phyloP scores from a whole-genome alignment of 2,329 filamentous ascomycete genomes.

The Cryoendolithus antarcticus region DNA sequence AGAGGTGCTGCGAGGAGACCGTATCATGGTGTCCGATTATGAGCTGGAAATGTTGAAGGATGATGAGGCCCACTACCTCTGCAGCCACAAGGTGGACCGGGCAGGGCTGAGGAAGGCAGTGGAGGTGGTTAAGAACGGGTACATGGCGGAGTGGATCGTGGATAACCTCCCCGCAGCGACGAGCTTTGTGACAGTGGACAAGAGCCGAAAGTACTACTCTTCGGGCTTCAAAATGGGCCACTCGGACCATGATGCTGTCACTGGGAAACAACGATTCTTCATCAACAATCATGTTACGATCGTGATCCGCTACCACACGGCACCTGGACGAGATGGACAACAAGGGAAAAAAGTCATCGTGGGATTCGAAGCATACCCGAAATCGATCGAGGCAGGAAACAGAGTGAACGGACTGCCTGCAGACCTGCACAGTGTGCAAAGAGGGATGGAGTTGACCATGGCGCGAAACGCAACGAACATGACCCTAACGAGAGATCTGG shows the following conservation, averaged over 20 bases:
- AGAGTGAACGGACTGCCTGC: conserved; percentile 57
- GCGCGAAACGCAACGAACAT: conserved; percentile 48
- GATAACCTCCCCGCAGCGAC: conserved; percentile 84
- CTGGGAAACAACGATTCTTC: conserved; percentile 53
- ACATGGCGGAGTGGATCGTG: conserved; percentile 87
- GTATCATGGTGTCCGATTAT: conserved; percentile 75
- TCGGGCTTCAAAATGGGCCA: conserved; percentile 82
- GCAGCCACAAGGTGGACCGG: conserved; percentile 53
- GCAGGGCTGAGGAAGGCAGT: conserved; percentile 55
- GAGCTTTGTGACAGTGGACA: conserved; percentile 77
- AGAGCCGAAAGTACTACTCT: conserved; percentile 75
- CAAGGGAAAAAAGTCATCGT: conserved; percentile 69
- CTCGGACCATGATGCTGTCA: conserved; percentile 49
- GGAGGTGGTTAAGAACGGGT: conserved; percentile 63
- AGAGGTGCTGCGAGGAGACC: conserved; percentile 75
- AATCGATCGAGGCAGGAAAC: conserved; percentile 57
- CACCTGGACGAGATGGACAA: conserved; percentile 55
- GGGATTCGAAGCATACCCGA: conserved; percentile 81
- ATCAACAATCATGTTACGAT: conserved; percentile 84
- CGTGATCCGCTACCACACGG: conserved; percentile 64
- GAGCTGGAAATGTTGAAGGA: conserved; percentile 68
- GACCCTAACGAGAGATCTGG: conserved; percentile 38
- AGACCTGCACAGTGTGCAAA: conserved; percentile 50
- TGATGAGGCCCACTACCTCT: conserved; percentile 59
- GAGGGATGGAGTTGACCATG: conserved; percentile 58